Conservation (phyloP, 768 basidiomycete species). For the Udeniomyces megalosporus region DNA sequence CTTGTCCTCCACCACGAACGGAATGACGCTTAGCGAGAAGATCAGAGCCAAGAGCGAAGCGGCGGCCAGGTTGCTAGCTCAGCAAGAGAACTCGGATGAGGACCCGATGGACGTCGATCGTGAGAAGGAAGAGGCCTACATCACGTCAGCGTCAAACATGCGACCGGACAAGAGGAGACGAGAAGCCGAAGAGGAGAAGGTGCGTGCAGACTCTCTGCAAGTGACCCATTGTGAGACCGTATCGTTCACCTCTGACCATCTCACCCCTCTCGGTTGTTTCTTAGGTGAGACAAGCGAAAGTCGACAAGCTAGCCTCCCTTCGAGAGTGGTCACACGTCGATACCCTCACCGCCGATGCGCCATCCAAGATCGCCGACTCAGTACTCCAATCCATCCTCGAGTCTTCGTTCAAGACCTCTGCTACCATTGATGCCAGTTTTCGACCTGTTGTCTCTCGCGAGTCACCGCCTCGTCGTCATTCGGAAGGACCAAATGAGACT, state of each 20-base stretch:
- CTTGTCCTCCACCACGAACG: no score
- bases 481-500: no score
- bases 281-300: conserved; percentile 32
- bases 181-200: neutral
- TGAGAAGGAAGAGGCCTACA: conserved; percentile 1
- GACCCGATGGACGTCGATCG: neutral
- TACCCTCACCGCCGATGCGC: conserved; percentile 37
- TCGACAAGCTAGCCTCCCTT: conserved; percentile 50
- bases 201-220: neutral
- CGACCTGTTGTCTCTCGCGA: no score
- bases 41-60: neutral
- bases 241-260: neutral
- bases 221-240: neutral
- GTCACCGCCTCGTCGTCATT: no score
- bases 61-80: no score
- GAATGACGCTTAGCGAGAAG: neutral
- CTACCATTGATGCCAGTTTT: no score
- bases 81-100: no score
- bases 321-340: conserved; percentile 70
- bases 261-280: no score
- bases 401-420: neutral
- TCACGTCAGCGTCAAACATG: neutral
- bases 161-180: neutral
- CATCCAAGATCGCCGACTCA: neutral
- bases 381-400: neutral